Conservation (phyloP, 1,139 yeast species). For the Zygoascus sp. region DNA sequence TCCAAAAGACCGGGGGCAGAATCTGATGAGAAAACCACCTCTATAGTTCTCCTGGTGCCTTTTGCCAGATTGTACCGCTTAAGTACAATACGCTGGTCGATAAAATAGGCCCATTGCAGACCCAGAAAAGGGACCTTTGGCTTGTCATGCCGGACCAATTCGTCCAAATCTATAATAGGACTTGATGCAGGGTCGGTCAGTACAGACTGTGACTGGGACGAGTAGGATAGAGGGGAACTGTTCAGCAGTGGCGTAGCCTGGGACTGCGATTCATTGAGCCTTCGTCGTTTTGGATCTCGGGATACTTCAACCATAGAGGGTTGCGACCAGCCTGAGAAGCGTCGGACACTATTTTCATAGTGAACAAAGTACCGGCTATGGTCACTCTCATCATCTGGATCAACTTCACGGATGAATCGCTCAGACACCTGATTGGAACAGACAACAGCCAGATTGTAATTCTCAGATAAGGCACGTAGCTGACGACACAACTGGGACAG, state of each 20-base stretch:
- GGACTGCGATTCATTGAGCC: neutral
- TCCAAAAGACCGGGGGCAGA: constrained; percentile 14
- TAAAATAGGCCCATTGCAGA: constrained; percentile 41
- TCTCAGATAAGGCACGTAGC: constrained; percentile 48
- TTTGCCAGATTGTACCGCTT: constrained; percentile 28
- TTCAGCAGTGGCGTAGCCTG: neutral
- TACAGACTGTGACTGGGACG: constrained; percentile 2
- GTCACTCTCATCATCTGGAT: constrained; percentile 18
- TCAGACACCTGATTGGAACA: constrained; percentile 82
- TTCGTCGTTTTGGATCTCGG: neutral
- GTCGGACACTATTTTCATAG: constrained; percentile 66
- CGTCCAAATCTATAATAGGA: constrained; percentile 3
- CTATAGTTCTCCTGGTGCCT: constrained; percentile 32
- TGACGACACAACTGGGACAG: constrained; percentile 45
- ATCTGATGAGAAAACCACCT: constrained; percentile 39
- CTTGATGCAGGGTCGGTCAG: constrained; percentile 3
- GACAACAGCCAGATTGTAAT: constrained; percentile 55
- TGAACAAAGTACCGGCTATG: constrained; percentile 16
- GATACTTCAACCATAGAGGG: constrained; percentile 12
- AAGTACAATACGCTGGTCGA: constrained; percentile 40
- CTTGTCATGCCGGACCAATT: constrained; percentile 9
- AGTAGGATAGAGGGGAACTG: neutral
- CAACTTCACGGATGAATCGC: constrained; percentile 22
- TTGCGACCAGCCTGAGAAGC: constrained; percentile 71
- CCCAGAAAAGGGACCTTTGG: constrained; percentile 42